Evolutionary conservation across 148 eudicot genomes (phyloP).

Genomic region (Beta vulgaris): DNA sequence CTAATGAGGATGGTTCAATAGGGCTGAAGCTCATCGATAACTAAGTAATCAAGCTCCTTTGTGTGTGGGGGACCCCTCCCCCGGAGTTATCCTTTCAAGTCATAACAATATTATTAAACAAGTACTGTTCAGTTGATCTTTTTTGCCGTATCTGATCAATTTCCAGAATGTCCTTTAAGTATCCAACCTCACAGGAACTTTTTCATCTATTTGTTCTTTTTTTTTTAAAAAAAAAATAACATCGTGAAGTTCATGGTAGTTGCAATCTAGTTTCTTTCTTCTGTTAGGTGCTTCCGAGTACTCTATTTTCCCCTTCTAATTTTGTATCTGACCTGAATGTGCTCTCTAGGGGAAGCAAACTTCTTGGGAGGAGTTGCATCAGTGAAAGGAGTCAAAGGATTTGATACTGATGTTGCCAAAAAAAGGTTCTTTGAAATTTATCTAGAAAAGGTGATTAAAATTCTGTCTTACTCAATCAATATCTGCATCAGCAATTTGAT

Average conservation of each 20-base stretch:
- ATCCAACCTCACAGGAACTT: no score
- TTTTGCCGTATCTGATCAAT: not conserved
- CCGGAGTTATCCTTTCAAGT: not conserved
- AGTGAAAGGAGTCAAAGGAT: slow-evolving; percentile 70
- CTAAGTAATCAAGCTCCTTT: not conserved
- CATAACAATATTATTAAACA: not conserved
- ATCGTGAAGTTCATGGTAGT: not conserved
- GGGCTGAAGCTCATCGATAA: not conserved
- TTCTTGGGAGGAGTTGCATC: slow-evolving; percentile 95
- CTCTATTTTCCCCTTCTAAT: not conserved
- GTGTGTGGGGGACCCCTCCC: not conserved
- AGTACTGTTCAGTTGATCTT: not conserved
- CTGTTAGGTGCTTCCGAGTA: not conserved
- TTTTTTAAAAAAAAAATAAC: not conserved
- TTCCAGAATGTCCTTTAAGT: not conserved
- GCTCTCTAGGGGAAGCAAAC: slow-evolving; percentile 75
- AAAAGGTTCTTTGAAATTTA: slow-evolving; percentile 94
- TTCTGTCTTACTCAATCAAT: not conserved
- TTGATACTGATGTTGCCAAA: slow-evolving; percentile 78
- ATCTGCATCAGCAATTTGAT: not conserved
- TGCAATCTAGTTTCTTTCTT: slow-evolving; percentile 5
- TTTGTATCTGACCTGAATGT: slow-evolving; percentile 3
- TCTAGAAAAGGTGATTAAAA: slow-evolving; percentile 68
- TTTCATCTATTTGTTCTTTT: not conserved
- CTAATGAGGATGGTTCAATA: not conserved